phyloP scores from a whole-genome alignment of 1,139 yeast genomes.

The Pichia sp. region DNA sequence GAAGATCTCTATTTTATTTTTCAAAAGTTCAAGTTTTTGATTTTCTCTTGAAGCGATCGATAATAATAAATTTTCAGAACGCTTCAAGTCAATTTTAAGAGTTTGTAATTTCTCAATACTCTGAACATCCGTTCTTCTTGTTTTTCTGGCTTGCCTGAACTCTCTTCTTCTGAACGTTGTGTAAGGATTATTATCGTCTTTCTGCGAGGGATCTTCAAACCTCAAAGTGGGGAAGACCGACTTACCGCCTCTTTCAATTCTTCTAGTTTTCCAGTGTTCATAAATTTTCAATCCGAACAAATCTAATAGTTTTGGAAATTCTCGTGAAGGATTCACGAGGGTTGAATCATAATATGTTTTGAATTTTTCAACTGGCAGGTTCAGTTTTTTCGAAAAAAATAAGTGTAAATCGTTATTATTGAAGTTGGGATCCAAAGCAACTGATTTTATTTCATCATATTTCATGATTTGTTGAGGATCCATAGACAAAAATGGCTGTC shows the following conservation, averaged over 20 bases:
- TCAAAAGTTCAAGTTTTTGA: conserved; percentile 50
- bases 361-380: conserved; percentile 29
- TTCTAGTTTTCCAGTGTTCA: conserved; percentile 75
- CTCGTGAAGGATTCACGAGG: conserved; percentile 36
- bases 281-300: conserved; percentile 64
- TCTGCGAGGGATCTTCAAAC: conserved; percentile 85
- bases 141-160: conserved; percentile 90
- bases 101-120: conserved; percentile 79
- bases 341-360: conserved; percentile 45
- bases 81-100: conserved; percentile 68
- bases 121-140: conserved; percentile 88
- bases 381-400: conserved; percentile 30
- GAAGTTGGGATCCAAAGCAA: conserved; percentile 31
- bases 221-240: conserved; percentile 67
- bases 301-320: conserved; percentile 49
- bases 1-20: conserved; percentile 58
- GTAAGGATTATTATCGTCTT: conserved; percentile 88
- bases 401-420: conserved; percentile 31
- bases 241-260: conserved; percentile 64
- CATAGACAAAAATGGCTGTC: conserved; percentile 83
- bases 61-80: conserved; percentile 65
- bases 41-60: conserved; percentile 72
- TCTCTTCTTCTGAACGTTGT: conserved; percentile 95
- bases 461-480: conserved; percentile 74
- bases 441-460: conserved; percentile 58